Evolutionary conservation across 306 rosid species (phyloP).

Genomic region (cucumber (Cucumis sativus)): Cucumber_9930_V3 NC_026656.2:16988501-16989000

Average conservation of each 20-base stretch:
- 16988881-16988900: slow-evolving; percentile 67
- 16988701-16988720: slow-evolving; percentile 76
- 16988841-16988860: slow-evolving; percentile 37
- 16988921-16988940: slow-evolving; percentile 42
- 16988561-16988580: slow-evolving; percentile 45
- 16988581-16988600: slow-evolving; percentile 76
- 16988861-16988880: slow-evolving; percentile 57
- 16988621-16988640: slow-evolving; percentile 44
- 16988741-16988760: slow-evolving; percentile 47
- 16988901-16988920: slow-evolving; percentile 72
- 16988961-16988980: slow-evolving; percentile 64
- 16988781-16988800: slow-evolving; percentile 51
- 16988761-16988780: slow-evolving; percentile 43
- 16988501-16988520: slow-evolving; percentile 77
- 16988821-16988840: slow-evolving; percentile 88
- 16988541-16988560: slow-evolving; percentile 48
- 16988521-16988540: slow-evolving; percentile 84
- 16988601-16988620: slow-evolving; percentile 77
- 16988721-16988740: slow-evolving; percentile 58
- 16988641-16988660: slow-evolving; percentile 61
- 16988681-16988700: slow-evolving; percentile 42
- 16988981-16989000: slow-evolving; percentile 15
- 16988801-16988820: slow-evolving; percentile 68
- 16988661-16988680: slow-evolving; percentile 68
- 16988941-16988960: slow-evolving; percentile 49